Base-by-base conservation (phyloP, 345 rosid species). In the Citrus glauca region DNA sequence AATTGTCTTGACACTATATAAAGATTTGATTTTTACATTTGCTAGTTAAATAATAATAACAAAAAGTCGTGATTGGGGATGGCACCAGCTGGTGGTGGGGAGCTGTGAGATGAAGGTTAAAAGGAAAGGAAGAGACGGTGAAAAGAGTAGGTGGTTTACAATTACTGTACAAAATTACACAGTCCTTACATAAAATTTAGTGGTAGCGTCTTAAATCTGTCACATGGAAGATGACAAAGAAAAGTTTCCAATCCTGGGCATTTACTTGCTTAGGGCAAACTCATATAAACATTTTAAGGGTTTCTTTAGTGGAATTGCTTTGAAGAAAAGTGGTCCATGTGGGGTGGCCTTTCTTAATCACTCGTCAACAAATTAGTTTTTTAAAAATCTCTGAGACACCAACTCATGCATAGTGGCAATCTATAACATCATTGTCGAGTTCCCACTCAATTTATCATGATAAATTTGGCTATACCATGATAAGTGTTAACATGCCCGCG, bases 341-440 rank as follows among this genome's bases (percentile, higher is more conserved):
- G 69, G 35, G 92, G 81, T 90, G 82, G 79, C 65, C 75, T 87
- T 82, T 90, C 92, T 22, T 69, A 79, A 77, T 90, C 92, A 75
- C 69, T 8, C 56, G 66, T 72, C 85, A 80, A 73, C 79, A 61
- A 53, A 75, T 79, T 80, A 59, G 13, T 65, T 67, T 63, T 53
- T 53, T 24, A 48, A 1, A 48, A 74, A 30, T 64, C 30, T 40
- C 63, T 40, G 65, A 70, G 37, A 37, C 77, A 73, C 85, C 81
- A 76, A 72, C 83, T 25, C 69, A 6, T 62, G 2, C 59, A 8
- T 59, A 16, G n/a, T 73, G 76, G 72, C 84, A 73, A 76, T 81
- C 81, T 60, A 67, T 79, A 81, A 79, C 71, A 66, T 5, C 71
- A 55, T 35, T 66, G 16, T 71, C 73, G 55, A 5, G 42, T 69